Evolutionary conservation across 2,329 filamentous ascomycete genomes (phyloP).

Genomic region (Sarocladiaceae sp.): DNA sequence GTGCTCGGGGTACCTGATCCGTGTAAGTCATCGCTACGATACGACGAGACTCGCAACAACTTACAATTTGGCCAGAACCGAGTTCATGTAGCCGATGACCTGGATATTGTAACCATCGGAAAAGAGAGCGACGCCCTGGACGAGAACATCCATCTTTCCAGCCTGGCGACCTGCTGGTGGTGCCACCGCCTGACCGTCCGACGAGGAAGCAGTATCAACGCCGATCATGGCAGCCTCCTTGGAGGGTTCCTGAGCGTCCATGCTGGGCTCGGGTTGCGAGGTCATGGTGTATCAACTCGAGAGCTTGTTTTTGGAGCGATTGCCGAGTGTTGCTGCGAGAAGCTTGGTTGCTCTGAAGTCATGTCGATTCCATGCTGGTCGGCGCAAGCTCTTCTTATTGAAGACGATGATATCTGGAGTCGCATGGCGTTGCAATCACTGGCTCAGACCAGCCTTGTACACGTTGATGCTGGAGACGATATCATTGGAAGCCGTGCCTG

Average conservation of each 20-base stretch:
- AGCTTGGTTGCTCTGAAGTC: no score
- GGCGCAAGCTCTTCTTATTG: no score
- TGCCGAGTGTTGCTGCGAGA: no score
- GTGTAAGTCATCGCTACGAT: neutral
- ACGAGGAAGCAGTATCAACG: conserved; percentile 2
- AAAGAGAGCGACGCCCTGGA: conserved; percentile 24
- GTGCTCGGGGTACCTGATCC: conserved; percentile 18
- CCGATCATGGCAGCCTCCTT: conserved; percentile 1
- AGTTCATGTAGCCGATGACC: conserved; percentile 27
- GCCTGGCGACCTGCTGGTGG: neutral
- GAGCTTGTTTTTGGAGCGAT: neutral
- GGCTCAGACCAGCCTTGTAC: neutral
- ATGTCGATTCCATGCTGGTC: no score
- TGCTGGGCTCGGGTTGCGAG: neutral
- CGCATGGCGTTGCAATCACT: neutral
- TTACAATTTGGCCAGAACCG: conserved; percentile 21
- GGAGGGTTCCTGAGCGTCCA: neutral
- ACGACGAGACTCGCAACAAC: neutral
- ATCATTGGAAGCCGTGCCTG: neutral
- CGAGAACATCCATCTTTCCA: conserved; percentile 15
- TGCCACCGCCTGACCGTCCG: neutral
- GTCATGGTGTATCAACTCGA: neutral
- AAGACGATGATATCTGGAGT: neutral
- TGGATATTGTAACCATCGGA: conserved; percentile 29
- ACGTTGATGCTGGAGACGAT: neutral